Percentiles rank a stretch among this genome's conserved stretches.
These are phyloP conservation scores for Tulasnella sp. DNA, from an alignment of 768 basidiomycete species.

Conservation along the genomic window DNA sequence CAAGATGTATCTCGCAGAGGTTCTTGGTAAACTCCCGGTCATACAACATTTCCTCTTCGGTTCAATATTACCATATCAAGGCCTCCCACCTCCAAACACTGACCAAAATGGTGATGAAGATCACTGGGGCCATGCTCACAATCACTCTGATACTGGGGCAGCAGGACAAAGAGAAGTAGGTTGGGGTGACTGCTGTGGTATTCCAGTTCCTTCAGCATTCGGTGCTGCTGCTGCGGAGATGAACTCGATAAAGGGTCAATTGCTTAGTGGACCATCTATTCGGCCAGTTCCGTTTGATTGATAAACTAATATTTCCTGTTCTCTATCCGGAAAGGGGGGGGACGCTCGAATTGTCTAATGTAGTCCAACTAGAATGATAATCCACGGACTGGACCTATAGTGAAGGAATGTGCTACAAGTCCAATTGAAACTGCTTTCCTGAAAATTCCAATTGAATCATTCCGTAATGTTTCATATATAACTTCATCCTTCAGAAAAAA, in stretches of 20 bases:
- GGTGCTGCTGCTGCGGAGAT: conserved; percentile 52
- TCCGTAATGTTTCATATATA: no score
- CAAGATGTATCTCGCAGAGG: conserved; percentile 96
- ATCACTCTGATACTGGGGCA: conserved; percentile 25
- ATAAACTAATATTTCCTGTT: conserved; percentile 19
- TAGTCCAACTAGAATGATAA: no score
- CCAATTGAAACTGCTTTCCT: no score
- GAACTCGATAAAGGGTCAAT: conserved; percentile 26
- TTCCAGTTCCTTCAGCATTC: conserved; percentile 71
- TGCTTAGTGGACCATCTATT: conserved; percentile 48
- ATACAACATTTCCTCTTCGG: conserved; percentile 96
- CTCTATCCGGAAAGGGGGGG: no score
- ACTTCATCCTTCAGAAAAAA: no score
- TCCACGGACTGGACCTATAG: no score
- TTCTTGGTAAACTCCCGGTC: conserved; percentile 88
- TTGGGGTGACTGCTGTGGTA: conserved; percentile 89
- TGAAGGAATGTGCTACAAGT: no score
- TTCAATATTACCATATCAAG: conserved; percentile 55
- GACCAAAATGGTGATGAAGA: conserved; percentile 26
- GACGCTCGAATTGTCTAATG: no score
- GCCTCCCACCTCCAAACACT: conserved; percentile 34
- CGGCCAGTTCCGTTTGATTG: conserved; percentile 73
- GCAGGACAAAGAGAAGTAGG: conserved; percentile 39
- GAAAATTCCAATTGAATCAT: no score
- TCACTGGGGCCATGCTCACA: conserved; percentile 41